These are phyloP conservation scores for Globisporangium takayamanum DNA, from an alignment of 352 stramenopile genomes.

Conservation along the genomic window DNA sequence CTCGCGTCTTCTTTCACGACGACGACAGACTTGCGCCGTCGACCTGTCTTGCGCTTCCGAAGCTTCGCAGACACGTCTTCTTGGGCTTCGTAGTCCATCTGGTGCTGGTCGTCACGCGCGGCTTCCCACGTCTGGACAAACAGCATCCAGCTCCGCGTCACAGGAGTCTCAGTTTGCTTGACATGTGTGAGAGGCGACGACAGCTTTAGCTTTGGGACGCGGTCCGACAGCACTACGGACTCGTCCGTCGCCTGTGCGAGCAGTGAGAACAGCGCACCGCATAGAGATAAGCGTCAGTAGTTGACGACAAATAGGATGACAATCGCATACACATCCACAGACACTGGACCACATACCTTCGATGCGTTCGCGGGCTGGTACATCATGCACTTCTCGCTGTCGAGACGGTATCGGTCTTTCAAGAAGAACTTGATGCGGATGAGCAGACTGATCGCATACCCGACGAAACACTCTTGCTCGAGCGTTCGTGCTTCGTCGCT, in stretches of 20 bases:
- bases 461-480: constrained; percentile 19
- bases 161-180: constrained; percentile 19
- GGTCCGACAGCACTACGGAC: constrained; percentile 16
- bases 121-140: constrained; percentile 48
- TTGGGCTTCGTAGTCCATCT: constrained; percentile 57
- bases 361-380: constrained; percentile 53
- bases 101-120: constrained; percentile 55
- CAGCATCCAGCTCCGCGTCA: constrained; percentile 51
- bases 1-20: constrained; percentile 12
- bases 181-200: constrained; percentile 15
- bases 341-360: constrained; percentile 28
- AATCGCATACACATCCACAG: neutral
- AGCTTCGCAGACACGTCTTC: constrained; percentile 13
- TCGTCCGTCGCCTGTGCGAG: constrained; percentile 23
- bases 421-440: constrained; percentile 71
- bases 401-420: constrained; percentile 57
- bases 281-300: neutral
- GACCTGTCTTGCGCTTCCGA: constrained; percentile 17
- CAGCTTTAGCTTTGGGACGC: constrained; percentile 16
- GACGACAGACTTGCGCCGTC: constrained; percentile 26
- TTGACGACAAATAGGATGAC: neutral
- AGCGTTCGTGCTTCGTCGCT: constrained; percentile 10
- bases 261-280: neutral
- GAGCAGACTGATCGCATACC: constrained; percentile 60
- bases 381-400: constrained; percentile 77